Evolutionary conservation across 495 filamentous ascomycete genomes (phyloP), one percentile per base, ranked within the genome.

Genomic region (Massariosphaeria phaeospora): DNA sequence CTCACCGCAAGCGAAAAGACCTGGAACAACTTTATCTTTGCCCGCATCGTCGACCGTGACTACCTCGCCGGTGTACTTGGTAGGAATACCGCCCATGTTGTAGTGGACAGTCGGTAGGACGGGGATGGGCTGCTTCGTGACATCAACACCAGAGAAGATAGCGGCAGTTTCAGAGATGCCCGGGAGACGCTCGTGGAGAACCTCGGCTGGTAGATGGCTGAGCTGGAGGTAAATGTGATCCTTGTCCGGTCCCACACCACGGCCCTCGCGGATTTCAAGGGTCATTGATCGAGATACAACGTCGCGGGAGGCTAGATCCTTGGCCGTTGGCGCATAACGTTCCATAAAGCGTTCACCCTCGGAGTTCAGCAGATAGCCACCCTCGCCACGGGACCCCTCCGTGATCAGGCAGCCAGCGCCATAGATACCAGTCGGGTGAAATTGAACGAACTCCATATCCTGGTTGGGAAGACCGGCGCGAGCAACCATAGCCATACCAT

Each of bases 81-180:
- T 97, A 40, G 91, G 91, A 66, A 96, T 95, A 77, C 91, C 91
- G 71, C 91, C 91, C 91, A 97, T 97, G 81, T 96, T 96, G 80
- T 97, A 97, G 78, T 97, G 93, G 66, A 95, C 93, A 39, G 91
- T 97, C 43, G 91, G 91, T 51, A 97, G 79, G 61, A 97, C 93
- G 49, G 91, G 91, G 66, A 97, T 97, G 60, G 91, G 91, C 72
- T 95, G 86, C 77, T 94, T 95, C 68, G 83, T 84, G 59, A 97
- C 91, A 69, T 97, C 93, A 65, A 97, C 91, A 70, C 91, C 91
- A 30, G 91, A 78, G 75, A 97, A 97, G 67, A 97, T 96, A 56
- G 86, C 86, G 36, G 91, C 91, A 30, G 93, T 97, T 78, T 97
- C 91, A 25, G 93, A 95, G 70, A 97, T 97, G 81, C 91, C 91